Conservation (phyloP, 257 asterid species). For the Salvia splendens region DNA sequence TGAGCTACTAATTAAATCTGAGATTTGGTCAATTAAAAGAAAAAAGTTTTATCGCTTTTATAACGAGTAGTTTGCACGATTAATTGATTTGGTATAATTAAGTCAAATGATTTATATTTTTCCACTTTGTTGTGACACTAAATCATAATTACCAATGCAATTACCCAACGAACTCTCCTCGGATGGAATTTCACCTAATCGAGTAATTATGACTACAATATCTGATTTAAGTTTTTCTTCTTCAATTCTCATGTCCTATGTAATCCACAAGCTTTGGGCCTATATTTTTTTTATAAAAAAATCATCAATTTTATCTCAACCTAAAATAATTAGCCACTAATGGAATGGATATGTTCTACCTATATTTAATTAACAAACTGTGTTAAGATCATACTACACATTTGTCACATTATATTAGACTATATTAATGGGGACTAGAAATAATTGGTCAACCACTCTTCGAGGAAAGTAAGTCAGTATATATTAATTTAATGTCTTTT, state of each 20-base stretch:
- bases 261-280: conserved; percentile 31
- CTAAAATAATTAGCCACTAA: neutral
- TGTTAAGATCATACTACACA: neutral
- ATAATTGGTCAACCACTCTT: neutral
- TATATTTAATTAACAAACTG: neutral
- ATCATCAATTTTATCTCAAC: neutral
- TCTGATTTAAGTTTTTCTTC: neutral
- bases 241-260: conserved; percentile 21
- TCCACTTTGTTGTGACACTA: conserved; percentile 7
- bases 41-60: conserved; percentile 23
- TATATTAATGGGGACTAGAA: neutral
- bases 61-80: conserved; percentile 47
- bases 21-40: conserved; percentile 33
- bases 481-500: neutral
- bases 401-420: neutral
- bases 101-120: conserved; percentile 37
- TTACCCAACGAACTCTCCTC: neutral
- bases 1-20: conserved; percentile 37
- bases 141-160: conserved; percentile 39
- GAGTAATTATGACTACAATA: neutral
- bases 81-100: conserved; percentile 27
- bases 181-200: conserved; percentile 51
- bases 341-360: neutral
- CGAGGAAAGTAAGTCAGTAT: neutral
- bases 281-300: neutral